Percentiles rank a stretch among this genome's conserved stretches.
Conservation (phyloP, 257 asterid genomes). For the Dorcoceras hygrometricum region DNA sequence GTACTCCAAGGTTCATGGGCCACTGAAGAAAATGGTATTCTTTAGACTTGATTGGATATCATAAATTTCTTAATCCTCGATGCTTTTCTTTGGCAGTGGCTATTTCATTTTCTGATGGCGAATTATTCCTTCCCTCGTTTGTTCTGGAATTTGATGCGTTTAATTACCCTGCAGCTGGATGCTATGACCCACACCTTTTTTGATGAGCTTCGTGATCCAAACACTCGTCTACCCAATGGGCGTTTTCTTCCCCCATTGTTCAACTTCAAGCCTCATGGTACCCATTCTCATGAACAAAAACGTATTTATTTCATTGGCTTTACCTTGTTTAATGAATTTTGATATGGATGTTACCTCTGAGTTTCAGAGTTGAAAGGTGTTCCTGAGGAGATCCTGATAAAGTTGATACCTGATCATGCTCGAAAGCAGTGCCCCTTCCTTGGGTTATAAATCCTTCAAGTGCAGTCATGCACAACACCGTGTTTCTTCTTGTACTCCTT, state of each 20-base stretch:
- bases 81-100: slow-evolving; percentile 5
- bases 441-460: slow-evolving; percentile 40
- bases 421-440: slow-evolving; percentile 69
- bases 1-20: background rate
- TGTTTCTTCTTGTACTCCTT: slow-evolving; percentile 3
- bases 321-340: background rate
- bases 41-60: slow-evolving; percentile 6
- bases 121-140: slow-evolving; percentile 1
- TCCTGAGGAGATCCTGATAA: slow-evolving; percentile 52
- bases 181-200: slow-evolving; percentile 67
- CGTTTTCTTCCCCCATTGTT: slow-evolving; percentile 74
- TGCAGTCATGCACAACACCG: slow-evolving; percentile 6
- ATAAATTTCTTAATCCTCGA: background rate
- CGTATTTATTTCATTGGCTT: background rate
- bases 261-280: slow-evolving; percentile 79
- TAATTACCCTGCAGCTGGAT: slow-evolving; percentile 49
- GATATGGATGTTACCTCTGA: background rate
- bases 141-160: slow-evolving; percentile 1
- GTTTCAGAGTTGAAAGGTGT: slow-evolving; percentile 79
- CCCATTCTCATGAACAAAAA: background rate
- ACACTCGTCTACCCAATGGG: slow-evolving; percentile 62
- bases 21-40: background rate
- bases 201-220: slow-evolving; percentile 63
- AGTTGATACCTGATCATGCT: slow-evolving; percentile 83
- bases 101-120: background rate